Base-by-base conservation (phyloP, 371 early-diverging fungal species). In the Actinomortierella ambigua region DNA sequence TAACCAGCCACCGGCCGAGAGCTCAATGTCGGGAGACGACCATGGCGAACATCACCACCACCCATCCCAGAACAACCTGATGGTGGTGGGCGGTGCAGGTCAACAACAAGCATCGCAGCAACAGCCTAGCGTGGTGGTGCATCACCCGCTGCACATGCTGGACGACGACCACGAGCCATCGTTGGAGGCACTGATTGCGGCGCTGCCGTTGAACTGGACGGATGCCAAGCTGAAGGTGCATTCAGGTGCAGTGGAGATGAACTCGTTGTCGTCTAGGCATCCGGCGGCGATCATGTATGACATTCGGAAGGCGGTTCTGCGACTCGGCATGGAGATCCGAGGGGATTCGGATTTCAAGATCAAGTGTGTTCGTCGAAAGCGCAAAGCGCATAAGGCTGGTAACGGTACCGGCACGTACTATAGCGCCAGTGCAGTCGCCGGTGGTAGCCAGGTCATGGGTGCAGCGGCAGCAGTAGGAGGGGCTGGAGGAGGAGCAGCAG, bases 171-270 rank as follows among this genome's bases (percentile, higher is more conserved):
- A 17, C 23, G 64, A 57, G 23, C 69, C 61, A 8, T 66, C 61
- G 15, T 50, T 67, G 46, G 63, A 58, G 43, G 60, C 64, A 5
- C 54, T 65, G 41, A 43, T 70, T 43, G 44, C 42, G 22, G 49
- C 58, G 20, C 41, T 64, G 22, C 78, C 64, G 15, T 42, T 39
- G 39, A 67, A 67, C 63, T 76, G 76, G 61, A 61, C 65, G 6
- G 83, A 86, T 34, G 71, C 77, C 55, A 87, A 90, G 68, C 81
- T 93, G 61, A 86, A 88, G 26, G 82, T 82, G 23, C 91, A 92
- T 69, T 88, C 89, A 54, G 93, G 93, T 48, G 91, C 91, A 9
- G 90, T 93, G 1, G 92, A 91, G 61, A 87, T 89, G 42, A 82
- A 85, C 49, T 90, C 90, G 2, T 68, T 93, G 51, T 90, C 91